Percentiles rank a stretch among this genome's conserved stretches.
These are phyloP conservation scores for Suillus decipiens DNA, from an alignment of 768 basidiomycete genomes.

Conservation along the genomic window DNA sequence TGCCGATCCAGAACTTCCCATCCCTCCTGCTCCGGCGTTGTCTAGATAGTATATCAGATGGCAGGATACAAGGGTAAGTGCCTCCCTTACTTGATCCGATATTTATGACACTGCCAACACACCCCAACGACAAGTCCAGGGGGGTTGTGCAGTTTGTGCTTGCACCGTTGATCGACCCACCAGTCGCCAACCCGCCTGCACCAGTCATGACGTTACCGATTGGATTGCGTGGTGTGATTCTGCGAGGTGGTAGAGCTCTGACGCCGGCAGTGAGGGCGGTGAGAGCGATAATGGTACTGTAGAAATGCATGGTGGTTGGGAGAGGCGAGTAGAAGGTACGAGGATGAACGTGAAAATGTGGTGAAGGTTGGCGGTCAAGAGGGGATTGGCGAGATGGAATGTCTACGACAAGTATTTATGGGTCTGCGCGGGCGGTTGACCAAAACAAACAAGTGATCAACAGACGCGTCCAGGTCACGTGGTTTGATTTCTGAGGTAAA, in stretches of 20 bases:
- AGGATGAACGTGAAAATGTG: background rate
- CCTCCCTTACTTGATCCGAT: slow-evolving; percentile 16
- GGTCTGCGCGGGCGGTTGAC: slow-evolving; percentile 13
- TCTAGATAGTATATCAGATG: slow-evolving; percentile 14
- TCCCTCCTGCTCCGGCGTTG: slow-evolving; percentile 14
- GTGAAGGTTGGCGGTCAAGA: slow-evolving; percentile 15
- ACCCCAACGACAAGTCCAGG: background rate
- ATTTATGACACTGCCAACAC: background rate
- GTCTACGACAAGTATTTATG: slow-evolving; percentile 12
- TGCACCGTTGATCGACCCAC: slow-evolving; percentile 33
- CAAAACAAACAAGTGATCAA: slow-evolving; percentile 17
- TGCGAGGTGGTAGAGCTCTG: slow-evolving; percentile 30
- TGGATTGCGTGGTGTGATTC: slow-evolving; percentile 18
- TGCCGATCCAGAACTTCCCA: background rate
- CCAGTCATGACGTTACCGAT: slow-evolving; percentile 16
- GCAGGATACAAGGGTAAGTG: background rate
- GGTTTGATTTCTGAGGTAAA: slow-evolving; percentile 21
- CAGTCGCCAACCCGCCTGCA: slow-evolving; percentile 34
- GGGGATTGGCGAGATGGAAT: slow-evolving; percentile 3
- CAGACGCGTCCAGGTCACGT: slow-evolving; percentile 28
- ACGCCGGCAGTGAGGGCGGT: slow-evolving; percentile 26
- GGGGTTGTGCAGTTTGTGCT: slow-evolving; percentile 9
- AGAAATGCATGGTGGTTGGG: slow-evolving; percentile 27
- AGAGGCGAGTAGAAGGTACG: background rate
- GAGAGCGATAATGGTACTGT: slow-evolving; percentile 24